A percentile compares a stretch with the other conserved stretches of the same genome.
phyloP scores from a whole-genome alignment of 768 basidiomycete genomes.

The Psilocybe subaeruginosa region DNA sequence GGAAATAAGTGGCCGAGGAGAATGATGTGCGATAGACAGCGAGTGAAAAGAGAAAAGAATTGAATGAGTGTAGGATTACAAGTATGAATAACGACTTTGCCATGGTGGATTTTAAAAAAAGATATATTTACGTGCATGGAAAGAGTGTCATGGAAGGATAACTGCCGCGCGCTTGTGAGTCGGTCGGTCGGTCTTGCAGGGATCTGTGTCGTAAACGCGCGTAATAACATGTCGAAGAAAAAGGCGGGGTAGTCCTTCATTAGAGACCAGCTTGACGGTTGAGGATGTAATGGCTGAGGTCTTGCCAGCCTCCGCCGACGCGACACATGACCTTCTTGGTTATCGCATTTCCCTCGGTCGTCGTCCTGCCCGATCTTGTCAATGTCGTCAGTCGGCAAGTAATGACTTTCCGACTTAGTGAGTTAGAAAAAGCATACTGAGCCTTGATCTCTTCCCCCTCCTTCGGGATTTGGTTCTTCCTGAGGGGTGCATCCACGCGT shows the following conservation, averaged over 20 bases:
- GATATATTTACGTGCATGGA: not conserved
- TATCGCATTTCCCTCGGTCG: conserved; percentile 47
- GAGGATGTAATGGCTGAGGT: conserved; percentile 74
- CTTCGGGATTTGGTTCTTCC: conserved; percentile 51
- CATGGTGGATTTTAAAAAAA: conserved; percentile 1
- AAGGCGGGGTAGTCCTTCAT: conserved; percentile 2
- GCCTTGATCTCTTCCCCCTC: conserved; percentile 83
- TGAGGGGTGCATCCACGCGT: conserved; percentile 79
- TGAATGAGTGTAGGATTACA: conserved; percentile 17
- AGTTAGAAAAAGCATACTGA: conserved; percentile 80
- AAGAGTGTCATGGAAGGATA: not conserved
- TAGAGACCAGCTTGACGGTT: conserved; percentile 72
- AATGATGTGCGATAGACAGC: not conserved
- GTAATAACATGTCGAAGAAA: not conserved
- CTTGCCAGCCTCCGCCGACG: conserved; percentile 88
- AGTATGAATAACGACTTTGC: conserved; percentile 11
- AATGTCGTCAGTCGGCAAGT: conserved; percentile 82
- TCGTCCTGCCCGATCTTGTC: conserved; percentile 54
- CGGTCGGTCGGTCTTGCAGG: not conserved
- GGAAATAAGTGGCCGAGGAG: not conserved
- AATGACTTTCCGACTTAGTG: conserved; percentile 73
- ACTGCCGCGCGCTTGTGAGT: not conserved
- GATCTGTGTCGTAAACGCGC: not conserved
- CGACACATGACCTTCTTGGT: conserved; percentile 92
- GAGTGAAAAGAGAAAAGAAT: not conserved